Evolutionary conservation across 805 yeast species (phyloP).

Genomic region (Candida mattraensis): DNA sequence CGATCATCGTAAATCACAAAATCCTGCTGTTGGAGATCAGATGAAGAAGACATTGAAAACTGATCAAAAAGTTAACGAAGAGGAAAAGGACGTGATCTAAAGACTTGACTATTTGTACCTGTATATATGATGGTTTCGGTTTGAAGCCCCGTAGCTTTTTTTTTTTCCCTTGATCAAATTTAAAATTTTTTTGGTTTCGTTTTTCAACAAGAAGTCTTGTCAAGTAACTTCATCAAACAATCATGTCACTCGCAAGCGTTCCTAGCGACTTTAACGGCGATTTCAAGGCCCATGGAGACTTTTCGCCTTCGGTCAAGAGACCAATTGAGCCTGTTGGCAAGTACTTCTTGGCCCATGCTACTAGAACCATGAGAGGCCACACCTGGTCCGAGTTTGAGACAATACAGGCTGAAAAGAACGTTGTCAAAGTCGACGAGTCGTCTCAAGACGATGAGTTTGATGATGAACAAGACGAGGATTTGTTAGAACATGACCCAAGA

Average conservation of each 20-base stretch:
- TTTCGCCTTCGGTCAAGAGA: conserved; percentile 66
- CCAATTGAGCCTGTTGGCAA: conserved; percentile 97
- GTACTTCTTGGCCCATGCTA: conserved; percentile 92
- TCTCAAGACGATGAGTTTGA: conserved; percentile 68
- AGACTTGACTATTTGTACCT: not conserved
- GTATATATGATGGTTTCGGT: conserved; percentile 1
- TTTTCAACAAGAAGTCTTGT: not conserved
- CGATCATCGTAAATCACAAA: conserved; percentile 52
- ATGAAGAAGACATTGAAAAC: conserved; percentile 22
- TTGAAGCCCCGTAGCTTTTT: conserved; percentile 11
- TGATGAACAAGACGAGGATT: conserved; percentile 65
- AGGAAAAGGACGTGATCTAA: not conserved
- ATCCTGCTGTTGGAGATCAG: conserved; percentile 54
- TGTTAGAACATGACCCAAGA: conserved; percentile 90
- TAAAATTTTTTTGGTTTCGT: conserved; percentile 1
- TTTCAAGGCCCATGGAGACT: conserved; percentile 50
- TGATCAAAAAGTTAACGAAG: not conserved
- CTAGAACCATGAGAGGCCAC: conserved; percentile 93
- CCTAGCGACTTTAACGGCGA: conserved; percentile 52
- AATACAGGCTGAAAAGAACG: conserved; percentile 88
- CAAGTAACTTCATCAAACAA: not conserved
- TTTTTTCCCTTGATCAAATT: conserved; percentile 4
- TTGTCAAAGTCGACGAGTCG: conserved; percentile 63
- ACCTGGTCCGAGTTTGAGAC: conserved; percentile 98
- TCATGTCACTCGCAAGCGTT: conserved; percentile 48